A percentile compares a stretch with the other conserved stretches of the same genome.
Evolutionary conservation across 106 monocot genomes (phyloP).

Genomic region (Acorus calamus): DNA sequence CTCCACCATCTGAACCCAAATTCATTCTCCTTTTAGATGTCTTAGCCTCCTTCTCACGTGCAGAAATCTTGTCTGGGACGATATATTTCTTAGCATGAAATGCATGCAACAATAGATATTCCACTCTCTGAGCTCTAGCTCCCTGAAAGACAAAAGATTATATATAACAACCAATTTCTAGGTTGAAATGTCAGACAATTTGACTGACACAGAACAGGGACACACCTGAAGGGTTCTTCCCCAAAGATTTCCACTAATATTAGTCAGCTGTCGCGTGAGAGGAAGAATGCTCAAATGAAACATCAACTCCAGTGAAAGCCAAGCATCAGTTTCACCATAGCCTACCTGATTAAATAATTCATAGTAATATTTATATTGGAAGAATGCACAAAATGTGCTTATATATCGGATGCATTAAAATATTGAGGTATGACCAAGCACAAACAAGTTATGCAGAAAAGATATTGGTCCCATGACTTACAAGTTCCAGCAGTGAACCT

Average conservation of each 20-base stretch:
- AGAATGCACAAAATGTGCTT: no score
- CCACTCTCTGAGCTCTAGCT: conserved; percentile 93
- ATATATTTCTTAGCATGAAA: conserved; percentile 92
- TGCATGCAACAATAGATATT: conserved; percentile 77
- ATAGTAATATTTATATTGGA: neutral
- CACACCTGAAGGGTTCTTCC: conserved; percentile 89
- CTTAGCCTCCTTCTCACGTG: conserved; percentile 34
- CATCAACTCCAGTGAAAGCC: conserved; percentile 88
- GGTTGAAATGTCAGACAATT: neutral
- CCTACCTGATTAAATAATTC: conserved; percentile 43
- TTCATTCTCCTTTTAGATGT: conserved; percentile 54
- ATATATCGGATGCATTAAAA: neutral
- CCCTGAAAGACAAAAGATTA: conserved; percentile 35
- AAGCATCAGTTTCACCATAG: conserved; percentile 86
- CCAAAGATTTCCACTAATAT: conserved; percentile 96
- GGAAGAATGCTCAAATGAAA: conserved; percentile 93
- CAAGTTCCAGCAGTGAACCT: conserved; percentile 66
- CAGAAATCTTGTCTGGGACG: conserved; percentile 65
- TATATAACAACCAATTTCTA: neutral
- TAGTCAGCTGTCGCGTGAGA: conserved; percentile 79
- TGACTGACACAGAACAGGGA: neutral
- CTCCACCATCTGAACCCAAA: conserved; percentile 23
- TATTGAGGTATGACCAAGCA: neutral
- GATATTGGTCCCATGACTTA: conserved; percentile 14
- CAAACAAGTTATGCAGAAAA: neutral